Conservation (phyloP, 768 basidiomycete genomes). For the Rhizopogon rudus region DNA sequence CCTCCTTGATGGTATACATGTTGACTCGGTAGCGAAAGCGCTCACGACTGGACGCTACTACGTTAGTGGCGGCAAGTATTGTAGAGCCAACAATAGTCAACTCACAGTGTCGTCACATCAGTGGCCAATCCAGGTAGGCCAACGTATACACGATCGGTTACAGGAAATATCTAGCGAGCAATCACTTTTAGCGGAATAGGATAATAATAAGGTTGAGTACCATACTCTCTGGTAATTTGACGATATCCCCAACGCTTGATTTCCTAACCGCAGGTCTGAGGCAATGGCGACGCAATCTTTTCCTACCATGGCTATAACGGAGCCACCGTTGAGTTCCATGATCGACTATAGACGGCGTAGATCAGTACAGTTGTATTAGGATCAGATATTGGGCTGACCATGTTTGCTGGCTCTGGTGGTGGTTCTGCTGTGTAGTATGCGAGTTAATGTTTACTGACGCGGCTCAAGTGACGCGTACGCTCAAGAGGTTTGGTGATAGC, state of each 20-base stretch:
- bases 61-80: not conserved
- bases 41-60: constrained; percentile 57
- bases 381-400: not conserved
- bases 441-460: not conserved
- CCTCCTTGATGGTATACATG: constrained; percentile 99
- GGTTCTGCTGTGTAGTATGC: not conserved
- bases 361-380: not conserved
- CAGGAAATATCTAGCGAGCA: constrained; percentile 77
- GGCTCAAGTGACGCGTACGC: not conserved
- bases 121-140: constrained; percentile 92
- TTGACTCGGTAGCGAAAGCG: constrained; percentile 91
- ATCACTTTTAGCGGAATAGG: constrained; percentile 9
- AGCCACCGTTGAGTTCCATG: constrained; percentile 95
- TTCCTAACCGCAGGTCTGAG: constrained; percentile 88
- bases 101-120: constrained; percentile 88
- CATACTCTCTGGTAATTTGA: constrained; percentile 92
- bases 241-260: constrained; percentile 80
- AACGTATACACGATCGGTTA: constrained; percentile 87
- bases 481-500: too few relatives aligned
- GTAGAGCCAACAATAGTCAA: constrained; percentile 3
- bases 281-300: constrained; percentile 99
- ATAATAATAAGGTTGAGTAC: not conserved
- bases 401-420: not conserved
- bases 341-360: constrained; percentile 51
- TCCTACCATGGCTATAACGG: constrained; percentile 98